phyloP scores from a whole-genome alignment of 306 rosid species.

The Medicago lupulina region DNA sequence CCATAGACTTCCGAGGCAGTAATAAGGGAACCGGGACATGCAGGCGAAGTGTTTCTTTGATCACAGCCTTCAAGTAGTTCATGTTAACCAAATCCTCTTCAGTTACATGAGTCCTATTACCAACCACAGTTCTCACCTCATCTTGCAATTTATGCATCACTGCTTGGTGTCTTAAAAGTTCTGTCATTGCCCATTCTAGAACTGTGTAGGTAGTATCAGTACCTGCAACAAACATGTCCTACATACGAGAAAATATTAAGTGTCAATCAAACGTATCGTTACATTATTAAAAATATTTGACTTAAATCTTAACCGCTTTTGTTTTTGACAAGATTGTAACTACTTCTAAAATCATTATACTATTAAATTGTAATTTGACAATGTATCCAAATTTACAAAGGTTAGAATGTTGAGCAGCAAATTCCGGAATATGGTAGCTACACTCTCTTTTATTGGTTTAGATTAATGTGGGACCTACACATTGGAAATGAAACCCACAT shows the following conservation, averaged over 20 bases:
- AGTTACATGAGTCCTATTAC: slow-evolving; percentile 13
- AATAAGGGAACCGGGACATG: slow-evolving; percentile 16
- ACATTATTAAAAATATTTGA: no score
- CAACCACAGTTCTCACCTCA: slow-evolving; percentile 36
- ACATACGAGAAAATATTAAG: background rate
- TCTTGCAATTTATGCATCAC: slow-evolving; percentile 41
- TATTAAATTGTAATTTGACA: no score
- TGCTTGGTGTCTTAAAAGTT: slow-evolving; percentile 9
- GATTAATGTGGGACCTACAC: no score
- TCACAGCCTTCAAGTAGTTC: slow-evolving; percentile 47
- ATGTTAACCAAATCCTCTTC: slow-evolving; percentile 36
- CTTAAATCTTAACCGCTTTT: no score
- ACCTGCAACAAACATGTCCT: slow-evolving; percentile 24
- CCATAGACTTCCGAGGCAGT: slow-evolving; percentile 29
- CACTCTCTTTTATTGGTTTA: no score
- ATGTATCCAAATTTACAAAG: no score
- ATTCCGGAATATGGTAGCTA: no score
- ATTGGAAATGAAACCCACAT: no score
- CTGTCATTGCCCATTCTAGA: slow-evolving; percentile 44
- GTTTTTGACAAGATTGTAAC: no score
- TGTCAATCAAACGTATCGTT: no score
- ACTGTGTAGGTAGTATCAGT: slow-evolving; percentile 22
- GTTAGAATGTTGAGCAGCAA: no score
- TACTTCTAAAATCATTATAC: no score
- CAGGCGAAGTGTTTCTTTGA: slow-evolving; percentile 36